Percentiles rank a stretch among this genome's conserved stretches.
Conservation (phyloP, 306 rosid species). For the Rosa lucieae region DNA sequence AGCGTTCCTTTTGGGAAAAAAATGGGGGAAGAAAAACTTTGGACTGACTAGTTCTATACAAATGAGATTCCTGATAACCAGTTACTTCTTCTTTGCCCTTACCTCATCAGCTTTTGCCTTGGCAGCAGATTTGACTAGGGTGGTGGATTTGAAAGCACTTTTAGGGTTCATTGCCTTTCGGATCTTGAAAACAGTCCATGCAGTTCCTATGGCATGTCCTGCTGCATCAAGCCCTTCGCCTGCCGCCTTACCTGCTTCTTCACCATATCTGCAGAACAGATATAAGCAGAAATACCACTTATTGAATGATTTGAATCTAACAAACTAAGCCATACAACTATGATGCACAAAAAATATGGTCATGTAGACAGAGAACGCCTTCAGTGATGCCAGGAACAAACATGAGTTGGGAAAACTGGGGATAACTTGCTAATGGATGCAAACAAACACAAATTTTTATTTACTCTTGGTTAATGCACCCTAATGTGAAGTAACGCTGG, state of each 20-base stretch:
- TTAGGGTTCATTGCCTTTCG: conserved; percentile 83
- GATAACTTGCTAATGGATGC: neutral
- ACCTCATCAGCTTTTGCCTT: conserved; percentile 66
- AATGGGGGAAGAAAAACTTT: neutral
- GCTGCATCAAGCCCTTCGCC: conserved; percentile 84
- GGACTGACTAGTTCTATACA: neutral
- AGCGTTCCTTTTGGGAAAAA: neutral
- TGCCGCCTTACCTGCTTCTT: conserved; percentile 79
- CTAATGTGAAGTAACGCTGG: neutral
- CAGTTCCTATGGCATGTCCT: conserved; percentile 86
- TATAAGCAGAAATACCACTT: conserved; percentile 9
- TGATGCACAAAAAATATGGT: neutral
- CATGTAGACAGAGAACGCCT: neutral
- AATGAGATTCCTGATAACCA: conserved; percentile 23
- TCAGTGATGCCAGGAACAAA: neutral
- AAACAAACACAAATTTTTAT: neutral
- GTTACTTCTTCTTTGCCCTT: conserved; percentile 47
- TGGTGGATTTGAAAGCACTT: conserved; percentile 64
- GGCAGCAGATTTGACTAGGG: conserved; percentile 68
- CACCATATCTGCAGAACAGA: conserved; percentile 74
- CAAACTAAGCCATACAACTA: neutral
- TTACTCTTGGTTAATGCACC: neutral
- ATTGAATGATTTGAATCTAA: neutral
- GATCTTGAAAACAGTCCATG: conserved; percentile 80
- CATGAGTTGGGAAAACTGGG: neutral